These are phyloP conservation scores for Pseudocohnilembus persalinus DNA, from an alignment of 169 alveolate genomes.

Conservation along the genomic window DNA sequence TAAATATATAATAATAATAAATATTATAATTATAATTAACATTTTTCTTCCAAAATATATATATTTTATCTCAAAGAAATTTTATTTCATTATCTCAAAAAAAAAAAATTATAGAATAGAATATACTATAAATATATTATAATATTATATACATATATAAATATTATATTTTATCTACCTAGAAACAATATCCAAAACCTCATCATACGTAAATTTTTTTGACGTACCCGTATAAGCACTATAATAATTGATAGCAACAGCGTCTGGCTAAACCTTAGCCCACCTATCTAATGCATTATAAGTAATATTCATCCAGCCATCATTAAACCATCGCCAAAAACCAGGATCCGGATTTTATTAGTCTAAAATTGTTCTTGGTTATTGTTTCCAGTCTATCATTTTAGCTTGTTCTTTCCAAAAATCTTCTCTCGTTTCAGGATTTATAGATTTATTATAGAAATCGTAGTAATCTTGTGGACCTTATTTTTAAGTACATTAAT, in stretches of 20 bases:
- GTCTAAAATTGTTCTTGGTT: constrained; percentile 54
- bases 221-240: constrained; percentile 63
- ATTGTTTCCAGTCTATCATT: constrained; percentile 52
- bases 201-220: constrained; percentile 64
- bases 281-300: constrained; percentile 84
- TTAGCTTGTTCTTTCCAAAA: constrained; percentile 54
- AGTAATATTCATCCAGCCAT: constrained; percentile 74
- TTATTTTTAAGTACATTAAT: too few relatives aligned
- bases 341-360: constrained; percentile 51
- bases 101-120: constrained; percentile 1
- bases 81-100: not conserved
- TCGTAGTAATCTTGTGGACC: too few relatives aligned
- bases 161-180: not conserved
- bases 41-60: too few relatives aligned
- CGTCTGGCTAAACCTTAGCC: constrained; percentile 60
- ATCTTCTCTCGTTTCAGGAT: constrained; percentile 42
- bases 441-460: constrained; percentile 34
- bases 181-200: constrained; percentile 64
- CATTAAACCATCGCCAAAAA: constrained; percentile 81
- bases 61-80: not conserved
- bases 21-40: not conserved
- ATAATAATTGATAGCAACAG: constrained; percentile 72
- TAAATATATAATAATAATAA: too few relatives aligned
- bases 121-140: constrained; percentile 44
- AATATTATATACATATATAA: too few relatives aligned